A percentile compares a stretch with the other conserved stretches of the same genome.
phyloP scores from a whole-genome alignment of 1,284 basidiomycete species.

The Melampsora abietis-canadensis region DNA sequence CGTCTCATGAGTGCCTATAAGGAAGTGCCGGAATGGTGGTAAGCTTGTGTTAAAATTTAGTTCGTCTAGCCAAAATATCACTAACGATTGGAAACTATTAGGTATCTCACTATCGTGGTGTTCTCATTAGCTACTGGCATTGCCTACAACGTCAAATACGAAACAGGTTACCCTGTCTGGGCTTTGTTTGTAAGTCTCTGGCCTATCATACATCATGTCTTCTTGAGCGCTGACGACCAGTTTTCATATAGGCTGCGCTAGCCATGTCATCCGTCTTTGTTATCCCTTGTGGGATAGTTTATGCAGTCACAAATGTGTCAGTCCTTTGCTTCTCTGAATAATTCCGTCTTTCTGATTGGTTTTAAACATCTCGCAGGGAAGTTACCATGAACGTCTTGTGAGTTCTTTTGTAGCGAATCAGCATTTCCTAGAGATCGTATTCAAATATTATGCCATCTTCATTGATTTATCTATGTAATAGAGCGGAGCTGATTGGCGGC shows the following conservation, averaged over 20 bases:
- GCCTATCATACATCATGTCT: neutral
- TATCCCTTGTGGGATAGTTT: conserved; percentile 41
- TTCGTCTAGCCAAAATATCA: neutral
- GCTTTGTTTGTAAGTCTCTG: conserved; percentile 37
- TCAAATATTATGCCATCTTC: neutral
- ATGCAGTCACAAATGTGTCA: conserved; percentile 38
- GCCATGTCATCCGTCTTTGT: conserved; percentile 32
- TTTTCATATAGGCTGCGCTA: conserved; percentile 12
- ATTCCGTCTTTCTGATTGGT: neutral
- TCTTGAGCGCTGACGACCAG: too few species aligned
- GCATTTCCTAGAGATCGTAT: neutral
- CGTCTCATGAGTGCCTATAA: conserved; percentile 26
- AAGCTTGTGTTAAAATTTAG: neutral
- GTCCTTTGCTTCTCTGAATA: neutral
- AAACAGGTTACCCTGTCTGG: conserved; percentile 38
- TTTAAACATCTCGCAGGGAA: conserved; percentile 11
- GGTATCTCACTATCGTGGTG: conserved; percentile 23
- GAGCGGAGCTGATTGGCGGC: conserved; percentile 35
- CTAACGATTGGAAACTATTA: neutral
- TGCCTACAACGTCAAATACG: conserved; percentile 28
- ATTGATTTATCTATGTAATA: neutral
- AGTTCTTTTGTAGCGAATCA: neutral
- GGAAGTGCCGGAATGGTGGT: conserved; percentile 38
- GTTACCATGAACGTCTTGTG: conserved; percentile 37
- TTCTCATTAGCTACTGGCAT: conserved; percentile 29